Evolutionary conservation across 192 early-diverging fungal species (phyloP).

Genomic region (Mortierella antarctica): DNA sequence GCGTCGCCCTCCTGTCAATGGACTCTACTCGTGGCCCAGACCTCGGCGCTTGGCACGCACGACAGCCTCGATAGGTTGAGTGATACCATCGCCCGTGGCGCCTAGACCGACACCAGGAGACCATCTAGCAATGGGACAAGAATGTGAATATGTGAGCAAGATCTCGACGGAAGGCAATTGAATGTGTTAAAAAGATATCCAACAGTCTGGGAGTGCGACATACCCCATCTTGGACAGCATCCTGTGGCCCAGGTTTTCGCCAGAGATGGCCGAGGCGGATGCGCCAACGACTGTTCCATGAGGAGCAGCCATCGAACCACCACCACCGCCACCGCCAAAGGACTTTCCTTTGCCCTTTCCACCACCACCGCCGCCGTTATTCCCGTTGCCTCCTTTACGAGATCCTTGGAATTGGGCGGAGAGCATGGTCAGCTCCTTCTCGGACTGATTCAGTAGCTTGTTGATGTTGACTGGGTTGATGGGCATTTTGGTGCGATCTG

Average conservation of each 20-base stretch:
- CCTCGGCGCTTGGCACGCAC: constrained; percentile 57
- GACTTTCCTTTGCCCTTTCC: constrained; percentile 12
- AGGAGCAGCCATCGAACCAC: constrained; percentile 12
- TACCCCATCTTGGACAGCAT: constrained; percentile 80
- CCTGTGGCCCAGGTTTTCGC: constrained; percentile 71
- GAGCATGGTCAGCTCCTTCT: constrained; percentile 34
- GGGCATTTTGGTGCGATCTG: constrained; percentile 55
- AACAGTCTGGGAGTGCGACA: constrained; percentile 6
- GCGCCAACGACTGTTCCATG: constrained; percentile 70
- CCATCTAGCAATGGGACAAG: constrained; percentile 45
- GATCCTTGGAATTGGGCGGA: constrained; percentile 40
- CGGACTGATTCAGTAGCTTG: constrained; percentile 48
- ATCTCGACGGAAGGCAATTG: neutral
- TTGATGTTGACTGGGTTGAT: constrained; percentile 54
- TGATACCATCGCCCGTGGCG: constrained; percentile 57
- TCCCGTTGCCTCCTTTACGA: constrained; percentile 25
- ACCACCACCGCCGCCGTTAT: constrained; percentile 1
- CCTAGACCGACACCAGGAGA: constrained; percentile 59
- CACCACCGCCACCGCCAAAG: constrained; percentile 4
- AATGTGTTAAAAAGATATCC: neutral
- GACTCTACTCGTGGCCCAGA: constrained; percentile 49
- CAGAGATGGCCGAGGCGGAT: constrained; percentile 61
- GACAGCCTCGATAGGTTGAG: constrained; percentile 63
- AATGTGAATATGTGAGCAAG: neutral
- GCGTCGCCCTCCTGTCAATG: neutral